These are phyloP conservation scores for Xerocomus amazonicus DNA, from an alignment of 1,284 basidiomycete genomes.

Conservation along the genomic window DNA sequence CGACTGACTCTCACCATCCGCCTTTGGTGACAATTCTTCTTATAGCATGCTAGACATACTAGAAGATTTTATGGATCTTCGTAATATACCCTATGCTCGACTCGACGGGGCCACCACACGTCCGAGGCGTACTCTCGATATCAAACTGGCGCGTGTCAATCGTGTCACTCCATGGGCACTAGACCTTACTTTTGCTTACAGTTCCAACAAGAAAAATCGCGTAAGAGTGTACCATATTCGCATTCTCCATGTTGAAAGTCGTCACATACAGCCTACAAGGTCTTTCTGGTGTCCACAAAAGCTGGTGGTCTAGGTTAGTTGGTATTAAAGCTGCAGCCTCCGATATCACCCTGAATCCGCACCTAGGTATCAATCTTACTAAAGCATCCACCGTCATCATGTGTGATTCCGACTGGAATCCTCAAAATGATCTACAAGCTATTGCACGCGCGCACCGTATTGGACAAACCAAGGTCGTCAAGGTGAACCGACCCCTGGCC, in stretches of 20 bases:
- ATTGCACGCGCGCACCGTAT: constrained; percentile 83
- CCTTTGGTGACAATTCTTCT: constrained; percentile 23
- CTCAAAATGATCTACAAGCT: constrained; percentile 83
- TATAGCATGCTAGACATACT: constrained; percentile 78
- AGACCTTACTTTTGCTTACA: constrained; percentile 21
- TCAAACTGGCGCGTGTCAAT: constrained; percentile 43
- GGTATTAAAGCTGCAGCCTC: background rate
- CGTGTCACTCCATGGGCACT: background rate
- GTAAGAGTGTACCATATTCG: constrained; percentile 36
- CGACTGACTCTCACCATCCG: background rate
- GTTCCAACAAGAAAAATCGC: constrained; percentile 57
- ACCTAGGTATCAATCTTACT: constrained; percentile 70
- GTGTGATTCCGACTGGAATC: constrained; percentile 74
- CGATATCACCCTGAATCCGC: background rate
- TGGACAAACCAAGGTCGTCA: constrained; percentile 78
- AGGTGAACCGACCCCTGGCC: constrained; percentile 40
- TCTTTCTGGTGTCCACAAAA: constrained; percentile 80
- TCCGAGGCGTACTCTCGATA: constrained; percentile 52
- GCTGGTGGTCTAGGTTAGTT: constrained; percentile 78
- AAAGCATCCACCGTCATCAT: constrained; percentile 82
- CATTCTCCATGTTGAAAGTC: constrained; percentile 18
- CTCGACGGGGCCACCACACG: constrained; percentile 65
- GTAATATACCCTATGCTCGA: constrained; percentile 72
- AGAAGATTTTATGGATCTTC: constrained; percentile 77
- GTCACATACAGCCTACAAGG: constrained; percentile 62